Percentiles rank a stretch among this genome's conserved stretches.
Evolutionary conservation across 2,329 filamentous ascomycete genomes (phyloP).

Genomic region (Chrysoporthe cubensis): DNA sequence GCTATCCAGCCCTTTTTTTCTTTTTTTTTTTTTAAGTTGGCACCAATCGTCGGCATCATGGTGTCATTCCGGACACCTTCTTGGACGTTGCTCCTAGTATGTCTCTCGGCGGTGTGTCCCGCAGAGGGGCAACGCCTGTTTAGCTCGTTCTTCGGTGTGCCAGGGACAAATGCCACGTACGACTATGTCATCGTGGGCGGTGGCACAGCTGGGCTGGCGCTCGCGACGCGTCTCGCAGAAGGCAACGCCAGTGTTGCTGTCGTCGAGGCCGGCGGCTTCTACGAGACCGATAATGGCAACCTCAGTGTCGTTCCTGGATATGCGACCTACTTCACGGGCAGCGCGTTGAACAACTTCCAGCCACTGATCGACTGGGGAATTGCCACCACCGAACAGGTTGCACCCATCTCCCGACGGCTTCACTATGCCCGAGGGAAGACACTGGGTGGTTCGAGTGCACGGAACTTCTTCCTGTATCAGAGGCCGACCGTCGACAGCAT

Average conservation of each 20-base stretch:
- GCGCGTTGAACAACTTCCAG: conserved; percentile 14
- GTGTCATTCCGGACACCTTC: not conserved
- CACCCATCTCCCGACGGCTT: conserved; percentile 17
- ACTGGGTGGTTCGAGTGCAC: conserved; percentile 22
- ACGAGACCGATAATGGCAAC: conserved; percentile 25
- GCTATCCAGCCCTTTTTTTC: not conserved
- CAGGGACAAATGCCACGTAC: conserved; percentile 22
- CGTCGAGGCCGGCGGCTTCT: conserved; percentile 28
- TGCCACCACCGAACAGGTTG: conserved; percentile 6
- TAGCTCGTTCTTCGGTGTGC: conserved; percentile 22
- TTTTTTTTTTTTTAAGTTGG: not conserved
- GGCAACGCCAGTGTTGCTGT: conserved; percentile 25
- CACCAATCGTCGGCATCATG: conserved; percentile 2
- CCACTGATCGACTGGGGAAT: conserved; percentile 27
- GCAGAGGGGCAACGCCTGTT: conserved; percentile 5
- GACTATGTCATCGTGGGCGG: conserved; percentile 26
- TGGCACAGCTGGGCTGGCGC: conserved; percentile 21
- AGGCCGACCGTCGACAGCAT: conserved; percentile 17
- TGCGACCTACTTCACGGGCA: conserved; percentile 19
- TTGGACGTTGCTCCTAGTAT: not conserved
- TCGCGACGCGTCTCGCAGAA: conserved; percentile 20
- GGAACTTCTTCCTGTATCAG: conserved; percentile 23
- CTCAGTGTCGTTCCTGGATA: conserved; percentile 23
- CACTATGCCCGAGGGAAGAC: conserved; percentile 26
- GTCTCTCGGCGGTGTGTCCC: not conserved